These are phyloP conservation scores for Epichloe hybrida DNA, from an alignment of 2,329 filamentous ascomycete species.

Conservation along the genomic window DNA sequence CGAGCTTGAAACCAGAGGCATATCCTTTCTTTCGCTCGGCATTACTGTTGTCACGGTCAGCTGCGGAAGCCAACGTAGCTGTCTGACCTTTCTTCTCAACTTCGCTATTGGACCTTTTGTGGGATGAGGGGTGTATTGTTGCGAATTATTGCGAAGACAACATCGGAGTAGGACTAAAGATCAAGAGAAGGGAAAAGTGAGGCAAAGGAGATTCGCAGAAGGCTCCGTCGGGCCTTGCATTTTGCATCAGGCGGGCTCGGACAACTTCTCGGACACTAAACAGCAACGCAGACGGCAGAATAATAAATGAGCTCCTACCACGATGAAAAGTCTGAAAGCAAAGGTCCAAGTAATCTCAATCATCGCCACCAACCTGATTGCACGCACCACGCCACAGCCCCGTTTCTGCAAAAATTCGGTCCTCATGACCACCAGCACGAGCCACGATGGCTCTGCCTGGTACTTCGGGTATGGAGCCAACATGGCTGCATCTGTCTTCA, in stretches of 20 bases:
- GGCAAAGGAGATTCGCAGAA: not conserved
- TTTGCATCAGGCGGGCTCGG: too few relatives aligned
- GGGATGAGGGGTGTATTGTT: too few relatives aligned
- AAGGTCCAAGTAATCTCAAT: not conserved
- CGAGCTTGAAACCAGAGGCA: too few relatives aligned
- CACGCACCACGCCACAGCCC: not conserved
- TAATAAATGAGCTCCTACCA: not conserved
- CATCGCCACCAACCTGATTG: not conserved
- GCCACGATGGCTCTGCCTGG: not conserved
- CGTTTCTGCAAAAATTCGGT: not conserved
- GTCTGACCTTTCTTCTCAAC: too few relatives aligned
- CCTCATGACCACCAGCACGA: not conserved
- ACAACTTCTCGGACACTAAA: not conserved
- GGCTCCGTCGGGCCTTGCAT: not conserved
- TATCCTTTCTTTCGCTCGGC: too few relatives aligned
- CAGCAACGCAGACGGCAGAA: not conserved
- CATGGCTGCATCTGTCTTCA: not conserved
- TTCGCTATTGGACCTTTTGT: too few relatives aligned
- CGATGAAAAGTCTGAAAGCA: not conserved
- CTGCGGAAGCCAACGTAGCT: too few relatives aligned
- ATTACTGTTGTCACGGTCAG: too few relatives aligned
- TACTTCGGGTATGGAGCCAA: not conserved
- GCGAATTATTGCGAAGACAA: too few relatives aligned
- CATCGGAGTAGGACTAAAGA: too few relatives aligned
- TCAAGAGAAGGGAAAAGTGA: not conserved